Evolutionary conservation across 495 filamentous ascomycete species (phyloP).

Genomic region (Penicillium parvum): DNA sequence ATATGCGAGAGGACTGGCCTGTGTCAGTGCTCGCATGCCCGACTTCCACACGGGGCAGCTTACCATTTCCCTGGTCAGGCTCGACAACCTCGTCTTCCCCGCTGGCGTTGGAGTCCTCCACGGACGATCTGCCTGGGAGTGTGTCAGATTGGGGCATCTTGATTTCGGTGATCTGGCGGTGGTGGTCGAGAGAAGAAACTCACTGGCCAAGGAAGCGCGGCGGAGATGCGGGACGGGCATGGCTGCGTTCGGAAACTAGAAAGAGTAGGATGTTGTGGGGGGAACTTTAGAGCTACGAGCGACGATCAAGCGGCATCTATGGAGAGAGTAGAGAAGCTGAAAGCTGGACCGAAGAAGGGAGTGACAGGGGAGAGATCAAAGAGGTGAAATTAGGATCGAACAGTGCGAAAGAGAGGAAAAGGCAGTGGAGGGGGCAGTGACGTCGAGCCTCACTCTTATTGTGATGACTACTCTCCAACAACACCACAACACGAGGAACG

Average conservation of each 20-base stretch:
- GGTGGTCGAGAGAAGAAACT: conserved; percentile 12
- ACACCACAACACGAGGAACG: too few species aligned
- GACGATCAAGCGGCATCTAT: too few species aligned
- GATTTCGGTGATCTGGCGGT: not conserved
- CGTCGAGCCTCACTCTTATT: conserved; percentile 4
- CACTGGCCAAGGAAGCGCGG: conserved; percentile 27
- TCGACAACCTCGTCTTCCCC: conserved; percentile 77
- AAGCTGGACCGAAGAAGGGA: too few species aligned
- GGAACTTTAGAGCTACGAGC: too few species aligned
- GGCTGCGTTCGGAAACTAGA: conserved; percentile 21
- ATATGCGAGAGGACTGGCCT: conserved; percentile 80
- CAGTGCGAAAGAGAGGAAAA: conserved; percentile 1
- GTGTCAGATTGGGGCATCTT: conserved; percentile 34
- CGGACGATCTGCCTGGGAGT: conserved; percentile 50
- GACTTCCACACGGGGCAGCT: conserved; percentile 7
- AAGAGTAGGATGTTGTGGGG: conserved; percentile 14
- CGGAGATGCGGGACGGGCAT: conserved; percentile 33
- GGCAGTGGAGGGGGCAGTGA: conserved; percentile 2
- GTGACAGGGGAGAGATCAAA: not conserved
- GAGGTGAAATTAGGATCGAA: not conserved
- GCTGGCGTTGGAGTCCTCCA: conserved; percentile 42
- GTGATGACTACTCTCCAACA: too few species aligned
- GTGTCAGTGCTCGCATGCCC: not conserved
- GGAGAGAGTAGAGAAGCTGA: not conserved
- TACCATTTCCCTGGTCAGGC: conserved; percentile 58